A percentile compares a stretch with the other conserved stretches of the same genome.
These are phyloP conservation scores for Podospora fimiseda DNA, from an alignment of 495 filamentous ascomycete genomes.

Conservation along the genomic window DNA sequence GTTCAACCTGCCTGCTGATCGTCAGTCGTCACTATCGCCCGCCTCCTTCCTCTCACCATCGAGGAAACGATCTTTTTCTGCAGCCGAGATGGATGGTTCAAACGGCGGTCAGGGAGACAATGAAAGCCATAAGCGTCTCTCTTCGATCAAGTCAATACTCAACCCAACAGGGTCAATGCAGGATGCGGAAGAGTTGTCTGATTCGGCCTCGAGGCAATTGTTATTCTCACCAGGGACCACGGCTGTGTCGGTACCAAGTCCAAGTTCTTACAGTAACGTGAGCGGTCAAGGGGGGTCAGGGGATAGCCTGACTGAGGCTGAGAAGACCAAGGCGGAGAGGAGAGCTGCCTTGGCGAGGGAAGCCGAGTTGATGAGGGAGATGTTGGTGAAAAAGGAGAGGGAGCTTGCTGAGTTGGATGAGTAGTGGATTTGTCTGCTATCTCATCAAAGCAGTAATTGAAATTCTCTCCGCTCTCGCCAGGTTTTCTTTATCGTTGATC, in stretches of 20 bases:
- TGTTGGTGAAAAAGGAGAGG: slow-evolving; percentile 68
- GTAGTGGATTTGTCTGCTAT: neutral
- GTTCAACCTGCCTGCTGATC: slow-evolving; percentile 33
- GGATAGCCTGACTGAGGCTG: slow-evolving; percentile 37
- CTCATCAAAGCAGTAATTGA: neutral
- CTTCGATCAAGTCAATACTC: slow-evolving; percentile 75
- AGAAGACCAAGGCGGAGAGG: slow-evolving; percentile 53
- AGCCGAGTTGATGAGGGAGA: slow-evolving; percentile 67
- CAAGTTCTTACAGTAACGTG: slow-evolving; percentile 23
- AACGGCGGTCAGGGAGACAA: slow-evolving; percentile 19
- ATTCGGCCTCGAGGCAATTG: slow-evolving; percentile 26
- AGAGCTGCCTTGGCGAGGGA: slow-evolving; percentile 64
- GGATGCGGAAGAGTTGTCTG: slow-evolving; percentile 14
- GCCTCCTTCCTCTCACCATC: slow-evolving; percentile 47
- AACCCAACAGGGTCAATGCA: slow-evolving; percentile 47
- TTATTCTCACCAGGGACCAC: slow-evolving; percentile 32
- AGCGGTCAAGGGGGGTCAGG: slow-evolving; percentile 28
- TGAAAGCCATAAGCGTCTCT: slow-evolving; percentile 52
- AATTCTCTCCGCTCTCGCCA: too few species aligned
- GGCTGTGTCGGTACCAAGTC: slow-evolving; percentile 29
- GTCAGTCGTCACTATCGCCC: slow-evolving; percentile 46
- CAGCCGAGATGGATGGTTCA: slow-evolving; percentile 40
- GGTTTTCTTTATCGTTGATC: too few species aligned
- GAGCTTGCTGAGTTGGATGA: slow-evolving; percentile 62
- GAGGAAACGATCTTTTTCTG: slow-evolving; percentile 62